Base-by-base conservation (phyloP, 2,329 filamentous ascomycete genomes). In the Neonectria punicea region DNA sequence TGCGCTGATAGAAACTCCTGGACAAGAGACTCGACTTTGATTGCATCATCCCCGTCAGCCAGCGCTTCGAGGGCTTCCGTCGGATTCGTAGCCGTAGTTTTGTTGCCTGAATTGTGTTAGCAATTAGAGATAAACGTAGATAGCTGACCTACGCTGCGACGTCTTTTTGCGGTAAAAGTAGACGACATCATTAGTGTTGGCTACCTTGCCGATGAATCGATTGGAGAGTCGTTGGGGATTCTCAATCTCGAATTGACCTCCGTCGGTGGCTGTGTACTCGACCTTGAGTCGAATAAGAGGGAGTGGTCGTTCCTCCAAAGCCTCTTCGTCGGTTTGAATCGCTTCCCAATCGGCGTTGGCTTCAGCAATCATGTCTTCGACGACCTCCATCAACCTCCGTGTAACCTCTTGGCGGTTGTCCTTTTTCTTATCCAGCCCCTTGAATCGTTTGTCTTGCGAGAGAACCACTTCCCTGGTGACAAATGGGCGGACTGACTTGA, bases 221-320 rank as follows among this genome's bases (percentile, higher is more conserved):
- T 97, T 97, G 0, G 95, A 98, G 75, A 98, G 98, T 9, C 96
- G 90, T 77, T 98, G 96, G 0, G 96, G 94, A 66, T 99, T 99
- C 77, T 98, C 96, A 68, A 92, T 91, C 70, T 98, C 93, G 74
- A 93, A 99, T 39, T 89, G 88, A 14, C 93, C 92, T 4, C 93
- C 94, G 49, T 97, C 93, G 0, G 92, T 92, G 0, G 94, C 90
- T 0, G 93, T 92, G 70, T 93, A 96, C 74, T 99, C 96, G 1
- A 99, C 94, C 66, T 94, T 93, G 16, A 99, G 86, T 20, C 96
- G 89, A 43, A 99, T 90, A 1, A 99, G 85, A 0, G 96, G 96
- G 36, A 96, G 81, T 0, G 95, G 95, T 1, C 88, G 80, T 41
- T 84, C 85, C 59, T 90, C 86, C 3, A 84, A 75, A 1, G 89